Percentiles rank a stretch among this genome's conserved stretches.
phyloP scores from a whole-genome alignment of 371 early-diverging fungal genomes.

The Actinomucor elegans region DNA sequence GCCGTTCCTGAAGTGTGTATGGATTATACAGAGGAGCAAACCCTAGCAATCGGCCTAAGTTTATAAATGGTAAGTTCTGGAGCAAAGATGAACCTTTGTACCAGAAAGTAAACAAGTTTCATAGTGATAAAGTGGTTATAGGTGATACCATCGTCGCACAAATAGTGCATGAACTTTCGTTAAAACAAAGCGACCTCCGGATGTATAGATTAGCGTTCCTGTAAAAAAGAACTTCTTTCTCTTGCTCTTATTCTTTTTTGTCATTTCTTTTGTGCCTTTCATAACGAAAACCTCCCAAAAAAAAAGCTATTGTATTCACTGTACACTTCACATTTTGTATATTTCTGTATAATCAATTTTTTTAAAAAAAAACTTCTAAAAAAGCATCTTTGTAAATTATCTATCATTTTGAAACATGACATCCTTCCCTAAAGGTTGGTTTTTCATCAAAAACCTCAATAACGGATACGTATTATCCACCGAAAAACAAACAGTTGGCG shows the following conservation, averaged over 20 bases:
- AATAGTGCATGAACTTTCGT: background rate
- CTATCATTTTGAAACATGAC: constrained; percentile 15
- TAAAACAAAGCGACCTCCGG: background rate
- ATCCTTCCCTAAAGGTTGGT: constrained; percentile 54
- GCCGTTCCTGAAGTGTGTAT: too few relatives aligned
- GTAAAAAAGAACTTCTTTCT: background rate
- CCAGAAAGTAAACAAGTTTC: constrained; percentile 1
- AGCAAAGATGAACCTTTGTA: background rate
- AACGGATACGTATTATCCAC: constrained; percentile 48
- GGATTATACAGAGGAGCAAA: background rate
- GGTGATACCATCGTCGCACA: constrained; percentile 7
- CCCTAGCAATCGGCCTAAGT: constrained; percentile 2
- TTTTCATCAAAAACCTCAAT: constrained; percentile 57
- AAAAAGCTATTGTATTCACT: background rate
- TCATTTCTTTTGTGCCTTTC: background rate
- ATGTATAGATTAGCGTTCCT: background rate
- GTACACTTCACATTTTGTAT: background rate
- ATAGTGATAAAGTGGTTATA: background rate
- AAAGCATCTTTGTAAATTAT: background rate
- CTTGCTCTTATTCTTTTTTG: background rate
- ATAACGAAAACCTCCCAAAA: background rate
- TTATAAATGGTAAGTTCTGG: constrained; percentile 3
- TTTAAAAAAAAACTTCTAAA: background rate
- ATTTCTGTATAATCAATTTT: background rate
- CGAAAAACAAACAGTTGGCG: constrained; percentile 33